These are phyloP conservation scores for Crepidotus variabilis DNA, from an alignment of 768 basidiomycete species.

Conservation along the genomic window DNA sequence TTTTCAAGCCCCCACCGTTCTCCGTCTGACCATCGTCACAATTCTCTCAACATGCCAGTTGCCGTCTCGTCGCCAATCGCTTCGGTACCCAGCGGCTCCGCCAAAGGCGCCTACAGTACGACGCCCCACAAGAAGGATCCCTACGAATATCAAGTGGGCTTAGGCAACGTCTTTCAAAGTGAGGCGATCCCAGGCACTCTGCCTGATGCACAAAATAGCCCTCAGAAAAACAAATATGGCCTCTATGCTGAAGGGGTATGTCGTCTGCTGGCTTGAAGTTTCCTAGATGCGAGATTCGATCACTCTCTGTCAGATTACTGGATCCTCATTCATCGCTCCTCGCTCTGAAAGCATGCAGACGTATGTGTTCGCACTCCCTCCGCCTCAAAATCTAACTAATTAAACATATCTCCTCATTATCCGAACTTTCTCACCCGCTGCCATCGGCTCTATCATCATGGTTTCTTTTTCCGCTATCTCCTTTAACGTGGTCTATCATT, in stretches of 20 bases:
- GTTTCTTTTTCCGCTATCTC: background rate
- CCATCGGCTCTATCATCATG: background rate
- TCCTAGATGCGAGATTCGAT: background rate
- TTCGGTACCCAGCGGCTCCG: constrained; percentile 15
- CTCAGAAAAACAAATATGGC: constrained; percentile 61
- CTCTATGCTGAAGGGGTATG: constrained; percentile 57
- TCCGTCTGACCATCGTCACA: no score
- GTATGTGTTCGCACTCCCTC: constrained; percentile 27
- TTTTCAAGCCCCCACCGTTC: background rate
- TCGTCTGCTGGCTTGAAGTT: background rate
- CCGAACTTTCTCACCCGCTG: background rate
- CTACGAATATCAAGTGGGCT: constrained; percentile 55
- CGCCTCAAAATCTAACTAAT: background rate
- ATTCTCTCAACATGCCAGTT: constrained; percentile 18
- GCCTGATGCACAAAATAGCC: constrained; percentile 56
- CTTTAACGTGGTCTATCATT: background rate
- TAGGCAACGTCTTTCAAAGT: constrained; percentile 53
- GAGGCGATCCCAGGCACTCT: constrained; percentile 55
- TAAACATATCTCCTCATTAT: background rate
- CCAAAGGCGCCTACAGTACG: constrained; percentile 33
- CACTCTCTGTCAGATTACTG: constrained; percentile 43
- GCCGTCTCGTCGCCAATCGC: constrained; percentile 16
- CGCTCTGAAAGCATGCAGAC: constrained; percentile 48
- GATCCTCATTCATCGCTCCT: constrained; percentile 57
- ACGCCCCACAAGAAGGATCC: constrained; percentile 41